Conservation (phyloP, 2,329 filamentous ascomycete genomes). For the Epichloe typhina region DNA sequence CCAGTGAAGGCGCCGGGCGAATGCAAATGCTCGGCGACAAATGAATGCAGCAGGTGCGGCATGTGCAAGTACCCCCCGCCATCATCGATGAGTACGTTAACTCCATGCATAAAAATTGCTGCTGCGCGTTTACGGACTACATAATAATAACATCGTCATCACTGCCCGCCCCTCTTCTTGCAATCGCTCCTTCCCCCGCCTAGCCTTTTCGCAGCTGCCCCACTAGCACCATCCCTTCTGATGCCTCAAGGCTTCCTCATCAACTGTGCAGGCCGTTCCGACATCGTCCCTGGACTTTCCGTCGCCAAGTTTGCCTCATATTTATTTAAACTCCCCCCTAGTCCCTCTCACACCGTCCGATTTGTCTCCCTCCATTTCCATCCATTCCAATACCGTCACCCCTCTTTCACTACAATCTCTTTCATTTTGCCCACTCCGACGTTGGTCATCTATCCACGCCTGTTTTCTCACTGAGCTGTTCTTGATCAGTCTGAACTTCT, state of each 20-base stretch:
- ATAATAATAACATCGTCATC: background rate
- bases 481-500: too few species aligned
- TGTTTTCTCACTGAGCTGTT: background rate
- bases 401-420: too few species aligned
- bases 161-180: background rate
- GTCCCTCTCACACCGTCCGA: background rate
- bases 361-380: background rate
- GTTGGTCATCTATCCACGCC: background rate
- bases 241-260: background rate
- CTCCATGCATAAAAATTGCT: too few species aligned
- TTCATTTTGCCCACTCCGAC: too few species aligned
- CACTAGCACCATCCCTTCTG: background rate
- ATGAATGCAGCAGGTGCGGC: background rate
- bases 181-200: background rate
- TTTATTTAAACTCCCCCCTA: constrained; percentile 2
- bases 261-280: background rate
- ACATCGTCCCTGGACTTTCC: constrained; percentile 2
- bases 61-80: background rate
- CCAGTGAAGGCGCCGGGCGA: background rate
- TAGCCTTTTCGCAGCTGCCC: background rate
- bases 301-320: background rate
- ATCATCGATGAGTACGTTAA: background rate
- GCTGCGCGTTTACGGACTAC: background rate
- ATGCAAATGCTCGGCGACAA: background rate
- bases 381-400: background rate